phyloP scores from a whole-genome alignment of 148 eudicot species.

The Silene latifolia region DNA sequence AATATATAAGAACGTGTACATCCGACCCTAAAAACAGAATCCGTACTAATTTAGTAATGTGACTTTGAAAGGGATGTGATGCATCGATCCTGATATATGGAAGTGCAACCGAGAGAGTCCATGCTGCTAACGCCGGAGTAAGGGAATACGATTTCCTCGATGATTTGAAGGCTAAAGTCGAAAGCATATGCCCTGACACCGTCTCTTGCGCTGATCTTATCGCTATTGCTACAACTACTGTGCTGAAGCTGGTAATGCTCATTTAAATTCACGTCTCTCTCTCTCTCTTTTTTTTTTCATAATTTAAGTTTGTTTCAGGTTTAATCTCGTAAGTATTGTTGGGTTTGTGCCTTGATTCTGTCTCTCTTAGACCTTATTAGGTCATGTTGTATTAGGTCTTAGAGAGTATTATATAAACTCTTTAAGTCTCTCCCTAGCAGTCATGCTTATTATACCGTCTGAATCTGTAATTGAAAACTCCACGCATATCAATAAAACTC shows the following conservation, averaged over 20 bases:
- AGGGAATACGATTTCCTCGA: conserved; percentile 13
- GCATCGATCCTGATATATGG: conserved; percentile 14
- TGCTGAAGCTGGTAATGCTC: neutral
- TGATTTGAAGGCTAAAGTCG: neutral
- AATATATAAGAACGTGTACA: too few relatives aligned
- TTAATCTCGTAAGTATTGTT: too few relatives aligned
- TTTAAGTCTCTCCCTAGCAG: too few relatives aligned
- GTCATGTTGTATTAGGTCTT: neutral
- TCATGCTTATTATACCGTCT: too few relatives aligned
- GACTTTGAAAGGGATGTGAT: conserved; percentile 20
- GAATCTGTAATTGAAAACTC: too few relatives aligned
- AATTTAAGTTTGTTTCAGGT: neutral
- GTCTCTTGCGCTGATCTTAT: conserved; percentile 22
- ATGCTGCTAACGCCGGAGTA: conserved; percentile 7
- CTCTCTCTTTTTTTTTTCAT: too few relatives aligned
- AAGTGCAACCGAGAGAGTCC: neutral
- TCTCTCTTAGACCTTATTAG: neutral
- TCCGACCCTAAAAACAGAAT: too few relatives aligned
- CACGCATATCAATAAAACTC: too few relatives aligned
- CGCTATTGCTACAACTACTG: neutral
- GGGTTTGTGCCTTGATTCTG: too few relatives aligned
- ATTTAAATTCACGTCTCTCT: too few relatives aligned
- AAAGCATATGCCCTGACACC: neutral
- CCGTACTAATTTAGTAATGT: neutral
- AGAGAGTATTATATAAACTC: too few relatives aligned